A percentile compares a stretch with the other conserved stretches of the same genome.
These are phyloP conservation scores for Fonsecaea multimorphosa DNA, from an alignment of 2,329 filamentous ascomycete genomes.

Conservation along the genomic window DNA sequence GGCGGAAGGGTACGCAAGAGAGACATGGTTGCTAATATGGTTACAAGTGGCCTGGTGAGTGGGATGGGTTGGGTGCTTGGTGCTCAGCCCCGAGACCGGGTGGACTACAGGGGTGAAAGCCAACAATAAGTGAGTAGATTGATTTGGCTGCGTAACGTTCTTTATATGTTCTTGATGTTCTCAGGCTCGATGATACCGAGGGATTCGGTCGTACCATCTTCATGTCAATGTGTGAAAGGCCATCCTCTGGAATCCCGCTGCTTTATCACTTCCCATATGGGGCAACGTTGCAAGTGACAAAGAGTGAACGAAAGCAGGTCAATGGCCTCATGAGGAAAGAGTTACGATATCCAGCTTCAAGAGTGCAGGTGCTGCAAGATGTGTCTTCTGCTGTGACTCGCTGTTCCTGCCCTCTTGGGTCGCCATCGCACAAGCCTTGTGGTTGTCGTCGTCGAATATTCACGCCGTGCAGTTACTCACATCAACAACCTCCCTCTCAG, in stretches of 20 bases:
- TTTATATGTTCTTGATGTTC: conserved; percentile 2
- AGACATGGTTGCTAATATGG: conserved; percentile 67
- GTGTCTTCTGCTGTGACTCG: not conserved
- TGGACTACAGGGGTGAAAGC: conserved; percentile 13
- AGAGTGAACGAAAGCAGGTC: not conserved
- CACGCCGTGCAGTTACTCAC: not conserved
- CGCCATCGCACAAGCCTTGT: not conserved
- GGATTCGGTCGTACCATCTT: not conserved
- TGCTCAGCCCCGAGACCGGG: conserved; percentile 47
- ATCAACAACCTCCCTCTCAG: not conserved
- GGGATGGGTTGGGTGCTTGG: conserved; percentile 71
- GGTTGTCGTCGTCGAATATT: not conserved
- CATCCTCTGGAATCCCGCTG: not conserved
- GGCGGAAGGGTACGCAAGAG: conserved; percentile 52
- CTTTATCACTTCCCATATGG: not conserved
- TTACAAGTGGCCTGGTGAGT: conserved; percentile 66
- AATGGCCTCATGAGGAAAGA: conserved; percentile 3
- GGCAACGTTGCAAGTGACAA: conserved; percentile 1
- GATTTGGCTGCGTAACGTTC: conserved; percentile 3
- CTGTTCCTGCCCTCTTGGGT: not conserved
- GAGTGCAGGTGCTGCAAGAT: conserved; percentile 1
- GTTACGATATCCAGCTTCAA: not conserved
- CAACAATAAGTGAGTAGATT: not conserved
- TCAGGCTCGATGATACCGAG: not conserved
- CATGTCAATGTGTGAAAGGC: not conserved